Conservation (phyloP, 176 grass and related monocot species). For the Dendrocalamus sinicus region DNA sequence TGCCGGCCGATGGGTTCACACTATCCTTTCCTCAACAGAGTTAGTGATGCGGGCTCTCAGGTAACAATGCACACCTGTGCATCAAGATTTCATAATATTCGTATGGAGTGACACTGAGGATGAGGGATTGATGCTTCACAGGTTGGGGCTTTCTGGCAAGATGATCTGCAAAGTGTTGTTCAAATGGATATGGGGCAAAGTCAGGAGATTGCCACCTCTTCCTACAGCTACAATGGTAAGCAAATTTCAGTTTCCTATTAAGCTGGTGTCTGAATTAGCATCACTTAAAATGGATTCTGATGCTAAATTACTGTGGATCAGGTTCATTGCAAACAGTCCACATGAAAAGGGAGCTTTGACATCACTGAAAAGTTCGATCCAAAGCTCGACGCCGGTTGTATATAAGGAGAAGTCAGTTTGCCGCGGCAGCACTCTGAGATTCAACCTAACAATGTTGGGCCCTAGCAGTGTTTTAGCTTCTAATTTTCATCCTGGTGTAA, state of each 20-base stretch:
- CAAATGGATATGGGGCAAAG: slow-evolving; percentile 85
- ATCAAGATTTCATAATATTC: neutral
- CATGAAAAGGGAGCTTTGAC: slow-evolving; percentile 97
- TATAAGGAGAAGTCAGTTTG: slow-evolving; percentile 58
- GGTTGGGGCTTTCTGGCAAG: slow-evolving; percentile 86
- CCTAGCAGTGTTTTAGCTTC: slow-evolving; percentile 61
- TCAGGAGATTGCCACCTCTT: slow-evolving; percentile 73
- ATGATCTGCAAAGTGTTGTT: slow-evolving; percentile 85
- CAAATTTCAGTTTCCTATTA: slow-evolving; percentile 8
- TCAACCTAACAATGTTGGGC: slow-evolving; percentile 83
- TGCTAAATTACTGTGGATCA: slow-evolving; percentile 29
- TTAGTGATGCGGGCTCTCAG: slow-evolving; percentile 67
- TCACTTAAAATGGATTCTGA: slow-evolving; percentile 14
- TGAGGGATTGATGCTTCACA: slow-evolving; percentile 25
- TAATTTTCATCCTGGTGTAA: slow-evolving; percentile 52
- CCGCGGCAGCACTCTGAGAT: slow-evolving; percentile 61
- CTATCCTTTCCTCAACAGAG: slow-evolving; percentile 66
- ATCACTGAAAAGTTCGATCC: slow-evolving; percentile 11
- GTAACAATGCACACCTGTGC: slow-evolving; percentile 39
- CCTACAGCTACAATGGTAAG: slow-evolving; percentile 73
- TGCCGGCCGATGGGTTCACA: slow-evolving; percentile 44
- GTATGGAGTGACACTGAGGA: neutral
- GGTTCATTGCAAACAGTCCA: slow-evolving; percentile 79
- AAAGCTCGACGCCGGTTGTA: slow-evolving; percentile 61
- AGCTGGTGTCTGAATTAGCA: neutral